Evolutionary conservation across 768 basidiomycete genomes (phyloP), one percentile per base, ranked within the genome.

Genomic region (Pleurotus eryngii): DNA sequence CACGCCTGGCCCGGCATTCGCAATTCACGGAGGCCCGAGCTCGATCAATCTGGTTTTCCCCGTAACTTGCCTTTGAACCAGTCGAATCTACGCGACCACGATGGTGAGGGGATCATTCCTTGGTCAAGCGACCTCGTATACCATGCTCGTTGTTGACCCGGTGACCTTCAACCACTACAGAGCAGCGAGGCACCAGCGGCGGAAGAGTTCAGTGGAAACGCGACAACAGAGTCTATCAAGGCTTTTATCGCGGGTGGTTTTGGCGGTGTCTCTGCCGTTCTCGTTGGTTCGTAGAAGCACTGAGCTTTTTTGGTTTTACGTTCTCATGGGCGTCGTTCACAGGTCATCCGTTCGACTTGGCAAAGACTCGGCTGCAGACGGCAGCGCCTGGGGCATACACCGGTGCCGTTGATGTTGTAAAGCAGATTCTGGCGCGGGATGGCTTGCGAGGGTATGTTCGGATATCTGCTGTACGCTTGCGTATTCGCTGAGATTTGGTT

Each of bases 331-430:
- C 20, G 49, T 20, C 45, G 30, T 56, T 51, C 12, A 22, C 61
- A 92, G 96, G 97, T 1, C 97, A 99, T 68, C 97, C 97, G 7
- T 99, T 98, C 69, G 97, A 99, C 74, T 76, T 98, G 66, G 97
- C 92, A 58, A 95, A 95, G 76, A 94, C 92, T n/a, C 83, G 96
- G 45, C 72, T 99, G 59, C 97, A 99, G 73, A 98, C 97, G 4
- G 96, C 97, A 8, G 63, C 84, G 14, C 83, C 89, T 8, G 95
- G 97, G 3, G 80, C 84, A 46, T 99, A 99, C 74, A 93, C 80
- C 40, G 94, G 97, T 43, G 93, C 92, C 1, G 64, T 98, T 18
- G 96, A 99, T 73, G 96, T 96, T 26, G 93, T 98, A 48, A 89
- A 85, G 74, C 90, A 92, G 75, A 87, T 89, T 0, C 61, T 98